A percentile compares a stretch with the other conserved stretches of the same genome.
phyloP scores from a whole-genome alignment of 495 filamentous ascomycete species.

The Aspergillus baeticus region DNA sequence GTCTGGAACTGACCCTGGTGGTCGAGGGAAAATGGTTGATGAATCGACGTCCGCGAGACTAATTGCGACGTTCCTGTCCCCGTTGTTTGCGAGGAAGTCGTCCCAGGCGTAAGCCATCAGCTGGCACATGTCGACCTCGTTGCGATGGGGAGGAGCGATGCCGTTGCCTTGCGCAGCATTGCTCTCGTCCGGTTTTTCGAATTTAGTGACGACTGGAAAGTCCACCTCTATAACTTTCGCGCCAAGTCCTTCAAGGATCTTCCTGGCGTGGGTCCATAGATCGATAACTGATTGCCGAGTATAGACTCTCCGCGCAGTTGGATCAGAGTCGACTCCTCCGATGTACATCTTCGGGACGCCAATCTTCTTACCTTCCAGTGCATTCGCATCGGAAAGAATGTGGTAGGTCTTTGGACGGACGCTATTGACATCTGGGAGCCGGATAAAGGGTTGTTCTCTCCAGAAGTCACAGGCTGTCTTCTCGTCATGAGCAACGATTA shows the following conservation, averaged over 20 bases:
- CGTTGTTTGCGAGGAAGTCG: conserved; percentile 14
- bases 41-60: conserved; percentile 2
- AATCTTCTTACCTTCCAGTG: background rate
- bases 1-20: conserved; percentile 1
- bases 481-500: conserved; percentile 8
- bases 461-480: conserved; percentile 12
- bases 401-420: too few species aligned
- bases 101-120: conserved; percentile 20
- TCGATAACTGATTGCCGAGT: too few species aligned
- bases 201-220: too few species aligned
- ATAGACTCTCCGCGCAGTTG: too few species aligned
- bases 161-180: background rate
- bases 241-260: too few species aligned
- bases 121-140: background rate
- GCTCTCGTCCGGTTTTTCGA: too few species aligned
- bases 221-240: too few species aligned
- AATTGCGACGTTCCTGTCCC: background rate
- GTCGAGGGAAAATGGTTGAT: conserved; percentile 6
- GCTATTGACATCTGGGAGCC: conserved; percentile 1
- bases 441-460: conserved; percentile 15
- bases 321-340: too few species aligned
- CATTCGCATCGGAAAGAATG: background rate
- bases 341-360: background rate
- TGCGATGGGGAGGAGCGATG: background rate
- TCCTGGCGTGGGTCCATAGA: too few species aligned